phyloP scores from a whole-genome alignment of 2,329 filamentous ascomycete genomes.

The Alternaria ethzedia region DNA sequence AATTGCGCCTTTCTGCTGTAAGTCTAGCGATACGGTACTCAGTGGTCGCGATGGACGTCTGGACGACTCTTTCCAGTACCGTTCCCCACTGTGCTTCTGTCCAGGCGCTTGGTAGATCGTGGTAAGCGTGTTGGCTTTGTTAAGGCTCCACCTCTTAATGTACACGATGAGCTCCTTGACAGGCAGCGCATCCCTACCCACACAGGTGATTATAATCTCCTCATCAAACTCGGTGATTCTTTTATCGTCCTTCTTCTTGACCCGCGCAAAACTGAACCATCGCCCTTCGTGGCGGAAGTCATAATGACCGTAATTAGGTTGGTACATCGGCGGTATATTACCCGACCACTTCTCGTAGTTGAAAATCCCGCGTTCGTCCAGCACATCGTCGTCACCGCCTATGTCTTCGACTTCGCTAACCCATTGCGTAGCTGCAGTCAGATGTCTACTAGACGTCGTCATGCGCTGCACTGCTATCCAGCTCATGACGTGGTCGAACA shows the following conservation, averaged over 20 bases:
- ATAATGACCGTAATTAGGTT: slow-evolving; percentile 56
- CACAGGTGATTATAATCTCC: slow-evolving; percentile 53
- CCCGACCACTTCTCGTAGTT: slow-evolving; percentile 58
- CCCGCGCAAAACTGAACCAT: slow-evolving; percentile 49
- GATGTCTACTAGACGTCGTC: slow-evolving; percentile 43
- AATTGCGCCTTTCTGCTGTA: slow-evolving; percentile 68
- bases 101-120: slow-evolving; percentile 56
- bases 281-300: slow-evolving; percentile 52
- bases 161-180: slow-evolving; percentile 55
- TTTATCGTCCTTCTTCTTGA: slow-evolving; percentile 35
- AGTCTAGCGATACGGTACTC: slow-evolving; percentile 76
- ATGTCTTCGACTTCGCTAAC: slow-evolving; percentile 42
- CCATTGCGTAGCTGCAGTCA: slow-evolving; percentile 43
- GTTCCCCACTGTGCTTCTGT: slow-evolving; percentile 23
- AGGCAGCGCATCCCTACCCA: slow-evolving; percentile 55
- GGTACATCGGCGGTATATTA: slow-evolving; percentile 55
- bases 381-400: slow-evolving; percentile 12
- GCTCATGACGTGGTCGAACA: slow-evolving; percentile 41
- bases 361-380: slow-evolving; percentile 46
- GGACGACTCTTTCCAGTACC: slow-evolving; percentile 44
- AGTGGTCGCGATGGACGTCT: slow-evolving; percentile 61
- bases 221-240: slow-evolving; percentile 47
- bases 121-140: slow-evolving; percentile 53
- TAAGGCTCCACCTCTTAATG: slow-evolving; percentile 53
- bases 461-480: slow-evolving; percentile 39